Evolutionary conservation across 2,329 filamentous ascomycete species (phyloP), one percentile per base, ranked within the genome.

Genomic region (Niveomyces coronatus): DNA sequence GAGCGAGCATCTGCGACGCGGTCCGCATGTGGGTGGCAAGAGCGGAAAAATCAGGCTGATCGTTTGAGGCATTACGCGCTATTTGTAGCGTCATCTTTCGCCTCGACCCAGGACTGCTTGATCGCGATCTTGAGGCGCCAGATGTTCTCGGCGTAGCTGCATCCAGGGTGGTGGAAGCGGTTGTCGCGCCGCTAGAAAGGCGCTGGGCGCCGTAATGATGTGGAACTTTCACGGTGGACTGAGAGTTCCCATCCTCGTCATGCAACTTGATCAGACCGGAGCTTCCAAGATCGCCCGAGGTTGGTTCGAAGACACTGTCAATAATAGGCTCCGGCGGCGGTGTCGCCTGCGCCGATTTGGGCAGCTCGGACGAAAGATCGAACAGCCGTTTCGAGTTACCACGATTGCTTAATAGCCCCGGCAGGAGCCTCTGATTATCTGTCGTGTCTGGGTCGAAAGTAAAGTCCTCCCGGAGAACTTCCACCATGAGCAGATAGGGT

Each of bases 11-110:
- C 56, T 88, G 83, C 11, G 85, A 85, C 4, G 85, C 85, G 4
- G 84, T 87, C 15, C 85, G 76, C 84, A 91, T 91, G 55, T 91
- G 85, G 10, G 84, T 88, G 10, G 85, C 85, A 22, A 91, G 63
- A 3, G 85, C 85, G 9, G 82, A 85, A 47, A 89, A 83, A 52
- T 91, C 85, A 2, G 82, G 80, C 53, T 86, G 82, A 42, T 87
- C 82, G 9, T 65, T 61, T 13, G 71, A 63, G 18, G 65, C 66
- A 46, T 70, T 73, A 33, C 73, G 67, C 36, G 68, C 67, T 31
- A 67, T 63, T 14, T 71, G 65, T 18, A 82, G 49, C 4, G 77
- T 76, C 68, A 78, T 71, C 54, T 75, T 76, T 39, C 76, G 65
- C n/a, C 62, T 51, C 4, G 66, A 64, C 2, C 64, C 73, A 9